Conservation (phyloP, 495 filamentous ascomycete species). For the Bombardia bombarda region DNA sequence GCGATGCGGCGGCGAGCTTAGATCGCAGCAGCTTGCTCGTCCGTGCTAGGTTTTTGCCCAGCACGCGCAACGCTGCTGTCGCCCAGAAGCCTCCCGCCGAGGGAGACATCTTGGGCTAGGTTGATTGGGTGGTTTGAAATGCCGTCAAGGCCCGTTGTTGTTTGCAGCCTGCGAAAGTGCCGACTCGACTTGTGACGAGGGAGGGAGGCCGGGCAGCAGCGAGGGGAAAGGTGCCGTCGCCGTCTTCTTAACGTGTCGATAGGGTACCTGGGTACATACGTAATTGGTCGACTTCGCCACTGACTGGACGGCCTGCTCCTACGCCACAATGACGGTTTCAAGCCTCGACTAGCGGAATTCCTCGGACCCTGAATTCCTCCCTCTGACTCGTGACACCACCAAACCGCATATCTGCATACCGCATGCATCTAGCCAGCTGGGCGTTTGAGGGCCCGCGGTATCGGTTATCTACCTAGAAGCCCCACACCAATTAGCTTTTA, state of each 20-base stretch:
- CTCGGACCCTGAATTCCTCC: too few species aligned
- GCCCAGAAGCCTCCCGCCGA: slow-evolving; percentile 57
- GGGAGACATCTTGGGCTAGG: slow-evolving; percentile 50
- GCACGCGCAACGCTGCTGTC: slow-evolving; percentile 58
- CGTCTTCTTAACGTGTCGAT: too few species aligned
- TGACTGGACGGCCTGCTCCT: not conserved
- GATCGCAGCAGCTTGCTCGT: slow-evolving; percentile 41
- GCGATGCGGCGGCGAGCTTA: slow-evolving; percentile 49
- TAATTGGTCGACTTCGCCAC: not conserved
- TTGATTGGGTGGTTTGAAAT: not conserved
- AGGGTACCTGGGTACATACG: too few species aligned
- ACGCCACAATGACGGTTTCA: not conserved
- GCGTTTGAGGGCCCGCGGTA: not conserved
- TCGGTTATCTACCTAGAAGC: slow-evolving; percentile 10
- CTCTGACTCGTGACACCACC: not conserved
- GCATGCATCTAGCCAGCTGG: too few species aligned
- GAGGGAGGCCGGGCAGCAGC: too few species aligned
- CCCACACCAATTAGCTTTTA: slow-evolving; percentile 21
- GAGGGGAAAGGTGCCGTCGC: too few species aligned
- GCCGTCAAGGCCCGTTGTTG: not conserved
- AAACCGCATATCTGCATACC: not conserved
- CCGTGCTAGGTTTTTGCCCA: slow-evolving; percentile 60
- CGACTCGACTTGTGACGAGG: too few species aligned
- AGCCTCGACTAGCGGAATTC: too few species aligned
- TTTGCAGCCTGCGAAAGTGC: too few species aligned